A percentile compares a stretch with the other conserved stretches of the same genome.
These are phyloP conservation scores for Chalciporus sp. DNA, from an alignment of 1,284 basidiomycete genomes.

Conservation along the genomic window DNA sequence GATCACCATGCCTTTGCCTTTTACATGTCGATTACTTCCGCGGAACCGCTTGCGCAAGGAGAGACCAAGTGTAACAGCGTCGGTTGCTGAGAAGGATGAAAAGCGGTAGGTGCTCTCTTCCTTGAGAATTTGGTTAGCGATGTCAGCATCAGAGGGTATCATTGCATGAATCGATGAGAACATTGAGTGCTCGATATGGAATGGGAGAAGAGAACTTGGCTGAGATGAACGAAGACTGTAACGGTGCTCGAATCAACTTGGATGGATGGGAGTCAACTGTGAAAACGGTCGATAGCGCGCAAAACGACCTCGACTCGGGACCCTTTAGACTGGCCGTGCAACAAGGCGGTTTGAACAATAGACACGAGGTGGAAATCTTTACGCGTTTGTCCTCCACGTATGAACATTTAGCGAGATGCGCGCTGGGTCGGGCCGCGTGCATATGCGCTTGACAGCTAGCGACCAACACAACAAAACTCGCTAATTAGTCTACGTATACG, in stretches of 20 bases:
- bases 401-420: not conserved
- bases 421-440: not conserved
- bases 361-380: not conserved
- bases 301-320: not conserved
- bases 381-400: not conserved
- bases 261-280: not conserved
- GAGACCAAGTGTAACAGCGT: constrained; percentile 78
- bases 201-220: constrained; percentile 8
- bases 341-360: not conserved
- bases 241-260: not conserved
- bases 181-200: constrained; percentile 29
- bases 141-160: constrained; percentile 67
- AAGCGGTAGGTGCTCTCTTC: constrained; percentile 74
- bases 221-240: not conserved
- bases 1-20: constrained; percentile 78
- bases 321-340: not conserved
- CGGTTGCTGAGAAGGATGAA: constrained; percentile 68
- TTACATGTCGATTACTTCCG: constrained; percentile 65
- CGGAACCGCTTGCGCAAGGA: constrained; percentile 80
- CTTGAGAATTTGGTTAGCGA: constrained; percentile 66
- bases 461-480: not conserved
- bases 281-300: not conserved
- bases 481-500: not conserved
- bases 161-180: constrained; percentile 61
- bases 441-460: not conserved